A percentile compares a stretch with the other conserved stretches of the same genome.
These are phyloP conservation scores for Colletotrichum brevisporum DNA, from an alignment of 2,329 filamentous ascomycete genomes.

Conservation along the genomic window DNA sequence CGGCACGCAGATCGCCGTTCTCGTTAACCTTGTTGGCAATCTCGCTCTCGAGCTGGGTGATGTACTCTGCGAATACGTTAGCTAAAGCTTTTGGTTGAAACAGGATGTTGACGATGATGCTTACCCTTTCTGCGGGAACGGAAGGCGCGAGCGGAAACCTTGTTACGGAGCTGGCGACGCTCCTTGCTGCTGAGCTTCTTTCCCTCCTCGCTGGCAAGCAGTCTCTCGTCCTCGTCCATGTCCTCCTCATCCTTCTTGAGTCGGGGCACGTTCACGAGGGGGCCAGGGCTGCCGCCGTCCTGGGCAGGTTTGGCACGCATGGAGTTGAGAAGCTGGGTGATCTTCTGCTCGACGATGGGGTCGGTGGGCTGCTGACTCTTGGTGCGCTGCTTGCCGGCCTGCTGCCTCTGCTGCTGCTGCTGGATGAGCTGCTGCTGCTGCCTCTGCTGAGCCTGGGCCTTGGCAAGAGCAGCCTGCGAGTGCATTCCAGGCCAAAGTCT, in stretches of 20 bases:
- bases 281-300: conserved; percentile 57
- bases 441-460: conserved; percentile 77
- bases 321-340: conserved; percentile 90
- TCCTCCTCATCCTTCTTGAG: conserved; percentile 96
- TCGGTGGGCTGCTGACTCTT: conserved; percentile 71
- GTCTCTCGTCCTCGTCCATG: conserved; percentile 97
- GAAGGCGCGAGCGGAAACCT: conserved; percentile 98
- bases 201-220: conserved; percentile 95
- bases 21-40: conserved; percentile 88
- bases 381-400: conserved; percentile 60
- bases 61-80: conserved; percentile 80
- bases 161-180: conserved; percentile 96
- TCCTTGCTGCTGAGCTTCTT: conserved; percentile 99
- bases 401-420: conserved; percentile 63
- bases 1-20: conserved; percentile 81
- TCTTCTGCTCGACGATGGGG: conserved; percentile 89
- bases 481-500: conserved; percentile 95
- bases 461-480: conserved; percentile 86
- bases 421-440: conserved; percentile 69
- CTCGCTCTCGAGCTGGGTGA: conserved; percentile 91
- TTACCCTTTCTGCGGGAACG: conserved; percentile 97
- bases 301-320: conserved; percentile 83
- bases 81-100: not conserved
- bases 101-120: conserved; percentile 44
- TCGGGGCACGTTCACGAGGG: conserved; percentile 78